These are phyloP conservation scores for Medicago ruthenica DNA, from an alignment of 306 rosid species.

Conservation along the genomic window DNA sequence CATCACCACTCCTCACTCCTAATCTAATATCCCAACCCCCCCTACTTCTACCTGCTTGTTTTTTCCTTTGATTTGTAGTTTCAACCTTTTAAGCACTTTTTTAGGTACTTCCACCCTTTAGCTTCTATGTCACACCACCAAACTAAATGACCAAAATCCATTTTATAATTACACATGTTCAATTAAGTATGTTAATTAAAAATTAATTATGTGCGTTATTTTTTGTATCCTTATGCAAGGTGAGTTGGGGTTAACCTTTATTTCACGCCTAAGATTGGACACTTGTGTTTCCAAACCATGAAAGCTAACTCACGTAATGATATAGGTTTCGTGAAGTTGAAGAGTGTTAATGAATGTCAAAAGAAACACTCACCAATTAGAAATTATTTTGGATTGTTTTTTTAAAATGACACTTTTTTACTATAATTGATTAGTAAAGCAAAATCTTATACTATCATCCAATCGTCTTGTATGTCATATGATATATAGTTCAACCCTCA, in stretches of 20 bases:
- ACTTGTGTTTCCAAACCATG: conserved; percentile 39
- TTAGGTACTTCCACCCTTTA: conserved; percentile 36
- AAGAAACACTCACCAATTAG: conserved; percentile 31
- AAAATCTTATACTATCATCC: conserved; percentile 12
- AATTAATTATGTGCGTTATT: conserved; percentile 14
- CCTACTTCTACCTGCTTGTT: conserved; percentile 50
- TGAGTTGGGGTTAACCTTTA: conserved; percentile 41
- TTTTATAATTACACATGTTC: conserved; percentile 23
- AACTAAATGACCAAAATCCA: conserved; percentile 40
- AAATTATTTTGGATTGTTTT: conserved; percentile 44
- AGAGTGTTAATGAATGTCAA: conserved; percentile 45
- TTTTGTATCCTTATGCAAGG: conserved; percentile 16
- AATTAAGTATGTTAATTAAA: conserved; percentile 20
- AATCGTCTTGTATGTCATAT: conserved; percentile 28
- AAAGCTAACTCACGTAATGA: conserved; percentile 37
- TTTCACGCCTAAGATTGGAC: conserved; percentile 44
- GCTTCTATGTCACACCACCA: conserved; percentile 59
- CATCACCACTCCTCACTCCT: conserved; percentile 31
- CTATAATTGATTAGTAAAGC: conserved; percentile 36
- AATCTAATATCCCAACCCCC: conserved; percentile 28
- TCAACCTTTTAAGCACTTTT: conserved; percentile 60
- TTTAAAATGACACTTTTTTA: conserved; percentile 39
- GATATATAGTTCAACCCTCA: conserved; percentile 19
- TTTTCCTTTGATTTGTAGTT: conserved; percentile 46
- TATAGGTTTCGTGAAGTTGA: conserved; percentile 25